Base-by-base conservation (phyloP, 768 basidiomycete species). In the Rhizopogon roseolus region DNA sequence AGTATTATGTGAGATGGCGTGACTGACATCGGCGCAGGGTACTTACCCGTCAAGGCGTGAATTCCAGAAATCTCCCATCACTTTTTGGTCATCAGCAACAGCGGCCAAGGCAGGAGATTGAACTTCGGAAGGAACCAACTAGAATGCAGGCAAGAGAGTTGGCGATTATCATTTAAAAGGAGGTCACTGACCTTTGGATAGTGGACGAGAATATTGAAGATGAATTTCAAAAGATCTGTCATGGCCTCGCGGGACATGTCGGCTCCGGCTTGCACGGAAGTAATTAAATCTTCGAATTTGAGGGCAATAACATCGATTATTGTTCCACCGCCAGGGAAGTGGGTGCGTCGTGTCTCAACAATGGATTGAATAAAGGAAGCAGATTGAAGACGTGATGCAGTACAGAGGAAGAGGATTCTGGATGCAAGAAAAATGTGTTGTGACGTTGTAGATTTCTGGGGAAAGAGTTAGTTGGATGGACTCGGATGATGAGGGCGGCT, bases 141-240 rank as follows among this genome's bases (percentile, higher is more conserved):
- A 38, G 34, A 48, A 37, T 41, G 54, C 11, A 16, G 25, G 13
- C 8, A 22, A 53, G 60, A 16, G 54, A 39, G n/a, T 0, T 40
- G 4, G 32, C 16, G 3, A 34, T 22, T 4, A 11, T 11, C 19
- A 49, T 2, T 0, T 37, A 5, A 52, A 32, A 27, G 13, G 29
- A 45, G 17, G 28, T 41, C 29, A 51, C 57, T 37, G 5, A 88
- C 88, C 75, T 85, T 90, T 5, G 91, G 91, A 68, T 91, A 93
- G 64, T 89, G 87, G 40, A 84, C 66, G 49, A 92, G 73, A 29
- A 96, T 66, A 66, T 96, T 94, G 69, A 91, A 94, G 3, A 81
- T 74, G 44, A 93, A 76, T 64, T 98, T 98, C 53, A 98, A 77
- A 25, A 93, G 65, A 67, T 98, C 94, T 4, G 81, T 78, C 73